Conservation (phyloP, 495 filamentous ascomycete genomes). For the Aspergillus diversus region DNA sequence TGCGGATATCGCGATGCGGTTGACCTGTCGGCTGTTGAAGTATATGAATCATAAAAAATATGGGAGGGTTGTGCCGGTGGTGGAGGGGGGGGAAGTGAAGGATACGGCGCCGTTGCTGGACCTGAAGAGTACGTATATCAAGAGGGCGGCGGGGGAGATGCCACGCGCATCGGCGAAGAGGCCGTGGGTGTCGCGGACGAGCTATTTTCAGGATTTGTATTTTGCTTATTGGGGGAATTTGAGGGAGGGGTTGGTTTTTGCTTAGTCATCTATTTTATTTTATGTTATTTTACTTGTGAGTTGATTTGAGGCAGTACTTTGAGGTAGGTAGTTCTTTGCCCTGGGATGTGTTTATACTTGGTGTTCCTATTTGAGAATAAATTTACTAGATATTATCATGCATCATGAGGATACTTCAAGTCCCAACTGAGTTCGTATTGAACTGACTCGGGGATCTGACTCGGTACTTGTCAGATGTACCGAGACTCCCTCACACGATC, state of each 20-base stretch:
- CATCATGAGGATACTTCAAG: too few species aligned
- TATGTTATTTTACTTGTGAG: too few species aligned
- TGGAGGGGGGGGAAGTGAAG: background rate
- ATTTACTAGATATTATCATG: too few species aligned
- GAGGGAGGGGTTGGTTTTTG: background rate
- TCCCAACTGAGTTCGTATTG: too few species aligned
- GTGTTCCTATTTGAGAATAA: too few species aligned
- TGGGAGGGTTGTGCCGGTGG: background rate
- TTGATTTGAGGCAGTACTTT: too few species aligned
- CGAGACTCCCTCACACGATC: too few species aligned
- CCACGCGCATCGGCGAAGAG: background rate
- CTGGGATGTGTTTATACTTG: too few species aligned
- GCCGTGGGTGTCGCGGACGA: background rate
- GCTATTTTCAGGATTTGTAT: background rate
- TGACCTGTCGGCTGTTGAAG: constrained; percentile 6
- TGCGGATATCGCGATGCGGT: constrained; percentile 37
- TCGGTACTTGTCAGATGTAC: too few species aligned
- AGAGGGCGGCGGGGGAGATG: background rate
- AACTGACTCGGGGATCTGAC: too few species aligned
- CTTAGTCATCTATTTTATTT: too few species aligned
- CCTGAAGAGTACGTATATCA: background rate
- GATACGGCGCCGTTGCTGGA: background rate
- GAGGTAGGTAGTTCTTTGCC: too few species aligned
- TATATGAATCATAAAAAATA: background rate
- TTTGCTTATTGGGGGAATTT: background rate